phyloP scores from a whole-genome alignment of 768 basidiomycete genomes.

The Podaxis sp. region DNA sequence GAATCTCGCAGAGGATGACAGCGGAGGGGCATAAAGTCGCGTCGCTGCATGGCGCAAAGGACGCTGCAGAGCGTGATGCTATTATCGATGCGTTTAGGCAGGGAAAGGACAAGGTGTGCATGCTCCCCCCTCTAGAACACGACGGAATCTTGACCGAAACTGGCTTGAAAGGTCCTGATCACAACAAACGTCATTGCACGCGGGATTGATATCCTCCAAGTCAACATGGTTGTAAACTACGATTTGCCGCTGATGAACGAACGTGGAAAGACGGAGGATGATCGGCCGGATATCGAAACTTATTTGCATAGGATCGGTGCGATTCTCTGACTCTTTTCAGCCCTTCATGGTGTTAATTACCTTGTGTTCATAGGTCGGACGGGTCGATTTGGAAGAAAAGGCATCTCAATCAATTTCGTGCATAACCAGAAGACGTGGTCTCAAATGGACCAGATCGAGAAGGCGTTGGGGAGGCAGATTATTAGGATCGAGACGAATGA shows the following conservation, averaged over 20 bases:
- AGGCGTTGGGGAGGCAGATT: conserved; percentile 74
- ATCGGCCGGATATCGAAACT: conserved; percentile 87
- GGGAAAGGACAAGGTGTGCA: conserved; percentile 84
- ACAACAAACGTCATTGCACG: conserved; percentile 99
- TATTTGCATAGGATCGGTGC: conserved; percentile 96
- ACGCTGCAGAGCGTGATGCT: conserved; percentile 83
- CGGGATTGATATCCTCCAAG: conserved; percentile 97
- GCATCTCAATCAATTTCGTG: conserved; percentile 97
- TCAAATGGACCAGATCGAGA: conserved; percentile 90
- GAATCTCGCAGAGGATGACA: conserved; percentile 87
- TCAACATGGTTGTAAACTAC: conserved; percentile 99
- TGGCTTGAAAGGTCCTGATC: conserved; percentile 60
- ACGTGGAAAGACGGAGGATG: conserved; percentile 52
- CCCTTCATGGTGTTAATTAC: background rate
- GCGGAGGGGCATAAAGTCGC: conserved; percentile 95
- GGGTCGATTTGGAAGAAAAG: conserved; percentile 95
- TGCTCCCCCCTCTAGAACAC: background rate
- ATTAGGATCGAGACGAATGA: conserved; percentile 86
- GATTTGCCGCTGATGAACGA: conserved; percentile 88
- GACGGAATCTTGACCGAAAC: background rate
- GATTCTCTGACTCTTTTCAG: conserved; percentile 24
- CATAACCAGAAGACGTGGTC: conserved; percentile 85
- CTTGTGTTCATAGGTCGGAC: conserved; percentile 70
- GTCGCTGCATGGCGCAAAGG: conserved; percentile 93
- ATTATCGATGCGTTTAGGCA: conserved; percentile 96